These are phyloP conservation scores for Pseudopithomyces chartarum DNA, from an alignment of 2,329 filamentous ascomycete genomes.

Conservation along the genomic window DNA sequence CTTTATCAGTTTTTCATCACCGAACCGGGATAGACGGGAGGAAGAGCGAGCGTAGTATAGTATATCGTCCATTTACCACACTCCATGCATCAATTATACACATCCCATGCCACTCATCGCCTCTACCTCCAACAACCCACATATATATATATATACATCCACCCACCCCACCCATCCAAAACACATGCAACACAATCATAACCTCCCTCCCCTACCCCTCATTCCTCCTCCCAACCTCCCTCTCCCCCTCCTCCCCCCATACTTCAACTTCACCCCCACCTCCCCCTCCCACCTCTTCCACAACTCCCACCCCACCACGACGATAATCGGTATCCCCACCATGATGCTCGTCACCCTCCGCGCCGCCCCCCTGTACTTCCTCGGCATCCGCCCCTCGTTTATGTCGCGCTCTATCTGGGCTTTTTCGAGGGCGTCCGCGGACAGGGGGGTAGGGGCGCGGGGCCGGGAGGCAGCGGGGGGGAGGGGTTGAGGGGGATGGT, in stretches of 20 bases:
- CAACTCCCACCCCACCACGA: conserved; percentile 41
- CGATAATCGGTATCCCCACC: conserved; percentile 38
- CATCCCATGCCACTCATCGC: no score
- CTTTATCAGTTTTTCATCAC: no score
- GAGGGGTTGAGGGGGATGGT: conserved; percentile 30
- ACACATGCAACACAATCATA: no score
- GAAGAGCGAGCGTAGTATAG: no score
- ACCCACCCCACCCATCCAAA: no score
- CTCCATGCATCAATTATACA: no score
- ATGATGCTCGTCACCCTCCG: conserved; percentile 40
- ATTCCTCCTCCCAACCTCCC: not conserved
- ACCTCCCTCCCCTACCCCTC: not conserved
- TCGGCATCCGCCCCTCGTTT: conserved; percentile 25
- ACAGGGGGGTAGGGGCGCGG: not conserved
- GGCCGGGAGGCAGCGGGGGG: conserved; percentile 7
- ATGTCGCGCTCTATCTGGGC: conserved; percentile 15
- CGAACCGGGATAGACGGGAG: no score
- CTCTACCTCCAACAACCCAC: no score
- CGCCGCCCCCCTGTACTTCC: conserved; percentile 40
- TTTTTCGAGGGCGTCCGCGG: not conserved
- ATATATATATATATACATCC: no score
- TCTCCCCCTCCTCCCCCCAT: conserved; percentile 1
- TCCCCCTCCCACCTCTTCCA: conserved; percentile 26
- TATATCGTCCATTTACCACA: no score
- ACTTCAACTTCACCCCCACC: conserved; percentile 20